Evolutionary conservation across 2,329 filamentous ascomycete genomes (phyloP).

Genomic region (Pseudonectria foliicola): DNA sequence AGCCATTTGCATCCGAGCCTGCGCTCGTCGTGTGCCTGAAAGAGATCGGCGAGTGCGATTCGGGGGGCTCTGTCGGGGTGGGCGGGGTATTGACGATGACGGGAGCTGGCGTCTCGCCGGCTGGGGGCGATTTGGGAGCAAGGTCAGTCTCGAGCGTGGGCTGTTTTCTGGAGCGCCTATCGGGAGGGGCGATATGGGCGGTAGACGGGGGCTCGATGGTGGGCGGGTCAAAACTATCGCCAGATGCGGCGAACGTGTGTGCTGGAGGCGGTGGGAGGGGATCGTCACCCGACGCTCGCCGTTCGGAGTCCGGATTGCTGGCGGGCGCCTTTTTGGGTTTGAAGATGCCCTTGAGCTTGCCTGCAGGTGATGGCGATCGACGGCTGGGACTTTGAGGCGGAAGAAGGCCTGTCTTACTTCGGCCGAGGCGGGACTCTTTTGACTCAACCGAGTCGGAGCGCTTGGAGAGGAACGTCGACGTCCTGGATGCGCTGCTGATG

Average conservation of each 20-base stretch:
- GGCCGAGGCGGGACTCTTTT: constrained; percentile 18
- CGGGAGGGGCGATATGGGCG: constrained; percentile 23
- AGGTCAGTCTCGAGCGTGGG: constrained; percentile 25
- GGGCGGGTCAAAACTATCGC: constrained; percentile 12
- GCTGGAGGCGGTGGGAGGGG: constrained; percentile 13
- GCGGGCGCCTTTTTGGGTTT: constrained; percentile 23
- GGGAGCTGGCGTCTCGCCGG: constrained; percentile 37
- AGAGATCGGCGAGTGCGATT: constrained; percentile 19
- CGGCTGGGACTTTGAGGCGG: constrained; percentile 34
- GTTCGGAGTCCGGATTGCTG: constrained; percentile 17
- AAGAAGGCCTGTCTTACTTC: constrained; percentile 19
- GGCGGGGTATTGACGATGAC: constrained; percentile 60
- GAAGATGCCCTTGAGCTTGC: constrained; percentile 64
- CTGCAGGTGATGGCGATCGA: constrained; percentile 61
- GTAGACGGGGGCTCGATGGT: constrained; percentile 24
- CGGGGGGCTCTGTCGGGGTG: constrained; percentile 47
- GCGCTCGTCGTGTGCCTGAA: constrained; percentile 20
- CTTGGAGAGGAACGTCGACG: constrained; percentile 17
- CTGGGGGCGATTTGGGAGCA: constrained; percentile 42
- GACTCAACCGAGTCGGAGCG: constrained; percentile 19
- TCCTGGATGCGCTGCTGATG: constrained; percentile 19
- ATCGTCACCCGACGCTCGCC: constrained; percentile 8
- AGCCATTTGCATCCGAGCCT: constrained; percentile 40
- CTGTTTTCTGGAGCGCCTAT: constrained; percentile 21
- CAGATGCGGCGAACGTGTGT: constrained; percentile 10